These are phyloP conservation scores for Collariella sp. DNA, from an alignment of 495 filamentous ascomycete genomes.

Conservation along the genomic window DNA sequence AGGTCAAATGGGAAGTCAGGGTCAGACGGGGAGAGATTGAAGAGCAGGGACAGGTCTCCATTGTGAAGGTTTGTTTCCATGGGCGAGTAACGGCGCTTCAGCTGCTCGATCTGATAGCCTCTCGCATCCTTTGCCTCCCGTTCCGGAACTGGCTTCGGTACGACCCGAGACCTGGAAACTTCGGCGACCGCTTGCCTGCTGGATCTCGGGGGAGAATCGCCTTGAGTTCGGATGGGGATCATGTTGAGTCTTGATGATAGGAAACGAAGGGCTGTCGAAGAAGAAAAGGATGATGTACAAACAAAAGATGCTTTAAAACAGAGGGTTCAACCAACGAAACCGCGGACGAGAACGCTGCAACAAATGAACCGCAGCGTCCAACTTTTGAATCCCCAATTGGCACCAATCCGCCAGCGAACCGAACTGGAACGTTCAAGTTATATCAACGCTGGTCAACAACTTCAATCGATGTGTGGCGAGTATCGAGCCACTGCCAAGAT, in stretches of 20 bases:
- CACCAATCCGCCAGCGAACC: no score
- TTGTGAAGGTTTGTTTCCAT: slow-evolving; percentile 45
- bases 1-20: slow-evolving; percentile 81
- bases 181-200: slow-evolving; percentile 34
- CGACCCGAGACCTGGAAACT: slow-evolving; percentile 39
- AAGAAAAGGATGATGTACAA: not conserved
- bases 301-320: not conserved
- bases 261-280: not conserved
- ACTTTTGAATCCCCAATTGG: no score
- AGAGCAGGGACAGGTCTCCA: slow-evolving; percentile 47
- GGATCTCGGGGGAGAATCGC: slow-evolving; percentile 7
- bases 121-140: slow-evolving; percentile 59
- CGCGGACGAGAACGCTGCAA: no score
- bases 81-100: slow-evolving; percentile 62
- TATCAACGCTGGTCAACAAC: no score
- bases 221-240: slow-evolving; percentile 21
- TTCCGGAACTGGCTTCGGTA: slow-evolving; percentile 57
- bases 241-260: slow-evolving; percentile 8
- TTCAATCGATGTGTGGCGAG: no score
- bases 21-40: slow-evolving; percentile 69
- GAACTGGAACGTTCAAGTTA: no score
- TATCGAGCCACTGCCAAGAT: no score
- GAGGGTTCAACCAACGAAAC: not conserved
- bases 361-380: not conserved
- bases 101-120: slow-evolving; percentile 67